These are phyloP conservation scores for Paramecium octaurelia DNA, from an alignment of 73 alveolate genomes.

Conservation along the genomic window DNA sequence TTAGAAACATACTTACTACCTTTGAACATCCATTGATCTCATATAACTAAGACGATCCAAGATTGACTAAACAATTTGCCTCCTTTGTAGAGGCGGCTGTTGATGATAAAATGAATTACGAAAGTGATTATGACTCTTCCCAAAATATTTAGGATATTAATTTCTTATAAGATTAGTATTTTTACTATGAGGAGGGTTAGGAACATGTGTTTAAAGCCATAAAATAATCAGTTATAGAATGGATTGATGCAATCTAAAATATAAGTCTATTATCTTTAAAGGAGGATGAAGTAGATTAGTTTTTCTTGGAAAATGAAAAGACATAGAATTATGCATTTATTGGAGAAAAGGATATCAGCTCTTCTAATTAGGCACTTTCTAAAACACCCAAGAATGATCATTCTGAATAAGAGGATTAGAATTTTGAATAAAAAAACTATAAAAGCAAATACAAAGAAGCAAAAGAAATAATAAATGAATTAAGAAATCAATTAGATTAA, in stretches of 20 bases:
- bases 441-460: not conserved
- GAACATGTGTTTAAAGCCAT: not conserved
- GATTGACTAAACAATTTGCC: not conserved
- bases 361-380: not conserved
- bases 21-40: constrained; percentile 1
- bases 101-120: not conserved
- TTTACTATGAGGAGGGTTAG: not conserved
- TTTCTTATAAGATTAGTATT: not conserved
- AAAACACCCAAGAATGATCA: not conserved
- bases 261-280: not conserved
- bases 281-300: not conserved
- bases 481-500: not conserved
- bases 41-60: not conserved
- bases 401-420: not conserved
- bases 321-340: not conserved
- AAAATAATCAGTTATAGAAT: not conserved
- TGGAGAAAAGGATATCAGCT: not conserved
- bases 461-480: not conserved
- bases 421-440: not conserved
- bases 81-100: not conserved
- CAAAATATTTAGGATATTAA: not conserved
- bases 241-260: not conserved
- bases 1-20: not conserved
- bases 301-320: not conserved
- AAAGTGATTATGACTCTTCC: not conserved